phyloP scores from a whole-genome alignment of 163 green algal genomes.

The Prototheca stagnorum region DNA sequence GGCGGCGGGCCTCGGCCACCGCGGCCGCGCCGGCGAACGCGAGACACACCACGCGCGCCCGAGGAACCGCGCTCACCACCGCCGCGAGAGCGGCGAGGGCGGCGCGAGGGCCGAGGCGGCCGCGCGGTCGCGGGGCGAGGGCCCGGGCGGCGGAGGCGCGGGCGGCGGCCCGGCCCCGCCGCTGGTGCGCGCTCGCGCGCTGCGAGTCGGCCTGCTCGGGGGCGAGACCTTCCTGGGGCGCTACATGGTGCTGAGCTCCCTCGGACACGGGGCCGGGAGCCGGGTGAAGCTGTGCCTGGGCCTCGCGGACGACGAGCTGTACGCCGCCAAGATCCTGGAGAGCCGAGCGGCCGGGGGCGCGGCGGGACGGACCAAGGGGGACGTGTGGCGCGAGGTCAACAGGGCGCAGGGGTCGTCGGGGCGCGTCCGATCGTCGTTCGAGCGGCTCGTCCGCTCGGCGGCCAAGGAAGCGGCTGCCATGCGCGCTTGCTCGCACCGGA shows the following conservation, averaged over 20 bases:
- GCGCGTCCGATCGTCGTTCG: background rate
- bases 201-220: slow-evolving; percentile 33
- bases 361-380: background rate
- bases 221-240: slow-evolving; percentile 68
- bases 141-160: background rate
- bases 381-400: no score
- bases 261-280: slow-evolving; percentile 48
- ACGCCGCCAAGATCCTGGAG: slow-evolving; percentile 55
- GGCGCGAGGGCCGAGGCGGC: no score
- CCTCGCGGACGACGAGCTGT: slow-evolving; percentile 47
- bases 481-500: slow-evolving; percentile 27
- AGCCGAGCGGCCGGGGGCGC: background rate
- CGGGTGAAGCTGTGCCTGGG: slow-evolving; percentile 66
- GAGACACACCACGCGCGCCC: no score
- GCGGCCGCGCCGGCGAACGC: no score
- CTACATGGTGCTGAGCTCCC: slow-evolving; percentile 61
- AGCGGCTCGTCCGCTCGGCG: background rate
- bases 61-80: background rate
- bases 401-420: no score
- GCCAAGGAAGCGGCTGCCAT: background rate
- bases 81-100: no score
- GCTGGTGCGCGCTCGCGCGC: slow-evolving; percentile 16
- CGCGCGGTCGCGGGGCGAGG: background rate
- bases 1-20: no score
- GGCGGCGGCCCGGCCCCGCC: background rate